Conservation (phyloP, 768 basidiomycete species). For the Dioszegia aurantiaca region DNA sequence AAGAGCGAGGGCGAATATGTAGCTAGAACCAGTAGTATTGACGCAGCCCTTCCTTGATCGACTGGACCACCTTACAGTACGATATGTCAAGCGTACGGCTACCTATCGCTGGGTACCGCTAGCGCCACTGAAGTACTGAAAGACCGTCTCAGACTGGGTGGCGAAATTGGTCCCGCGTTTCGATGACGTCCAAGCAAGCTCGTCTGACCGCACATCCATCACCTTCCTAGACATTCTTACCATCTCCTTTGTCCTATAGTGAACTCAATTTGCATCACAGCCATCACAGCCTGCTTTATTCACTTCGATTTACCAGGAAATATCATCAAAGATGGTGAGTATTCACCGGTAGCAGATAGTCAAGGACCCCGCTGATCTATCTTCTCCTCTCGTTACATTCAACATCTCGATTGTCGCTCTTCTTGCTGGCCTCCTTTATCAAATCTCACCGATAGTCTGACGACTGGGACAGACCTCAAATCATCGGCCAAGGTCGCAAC, state of each 20-base stretch:
- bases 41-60: no score
- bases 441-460: constrained; percentile 33
- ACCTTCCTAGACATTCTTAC: neutral
- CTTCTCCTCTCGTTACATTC: neutral
- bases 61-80: no score
- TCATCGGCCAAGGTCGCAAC: constrained; percentile 35
- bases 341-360: no score
- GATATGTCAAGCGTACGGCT: no score
- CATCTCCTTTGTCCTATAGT: no score
- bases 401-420: neutral
- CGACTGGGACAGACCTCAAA: constrained; percentile 37
- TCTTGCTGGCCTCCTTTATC: neutral
- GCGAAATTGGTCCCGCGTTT: constrained; percentile 1
- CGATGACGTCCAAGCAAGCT: neutral
- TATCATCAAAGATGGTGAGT: no score
- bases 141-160: no score
- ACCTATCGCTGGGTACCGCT: no score
- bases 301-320: no score
- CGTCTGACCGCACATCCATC: neutral
- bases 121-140: no score
- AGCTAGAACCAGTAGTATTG: neutral
- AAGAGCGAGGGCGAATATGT: neutral
- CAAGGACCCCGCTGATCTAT: neutral
- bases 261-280: neutral
- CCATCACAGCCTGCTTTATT: no score